Percentiles rank a stretch among this genome's conserved stretches.
Conservation (phyloP, 371 early-diverging fungal species). For the Actinomortierella wolfii region DNA sequence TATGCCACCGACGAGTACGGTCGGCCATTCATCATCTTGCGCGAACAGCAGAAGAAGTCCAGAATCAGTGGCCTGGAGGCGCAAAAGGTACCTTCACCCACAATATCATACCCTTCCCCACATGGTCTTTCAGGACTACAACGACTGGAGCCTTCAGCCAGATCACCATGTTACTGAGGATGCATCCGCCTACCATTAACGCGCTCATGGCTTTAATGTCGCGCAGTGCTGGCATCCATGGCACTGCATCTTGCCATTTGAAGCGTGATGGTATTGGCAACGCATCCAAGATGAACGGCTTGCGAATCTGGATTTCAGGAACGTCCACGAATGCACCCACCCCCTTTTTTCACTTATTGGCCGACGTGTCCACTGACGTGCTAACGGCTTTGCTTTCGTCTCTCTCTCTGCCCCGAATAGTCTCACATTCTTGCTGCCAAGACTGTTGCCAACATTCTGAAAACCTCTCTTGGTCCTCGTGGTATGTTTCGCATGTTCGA, state of each 20-base stretch:
- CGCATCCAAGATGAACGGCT: too few species aligned
- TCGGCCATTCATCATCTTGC: slow-evolving; percentile 94
- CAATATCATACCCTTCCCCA: slow-evolving; percentile 1
- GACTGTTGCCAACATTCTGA: slow-evolving; percentile 95
- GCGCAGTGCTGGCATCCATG: too few species aligned
- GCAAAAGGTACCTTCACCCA: slow-evolving; percentile 73
- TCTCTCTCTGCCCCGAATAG: slow-evolving; percentile 52
- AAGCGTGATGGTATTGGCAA: too few species aligned
- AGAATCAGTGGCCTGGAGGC: slow-evolving; percentile 90
- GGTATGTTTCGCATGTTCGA: slow-evolving; percentile 68
- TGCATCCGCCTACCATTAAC: too few species aligned
- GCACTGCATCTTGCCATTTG: too few species aligned
- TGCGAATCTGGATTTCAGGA: neutral
- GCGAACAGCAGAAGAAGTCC: slow-evolving; percentile 91
- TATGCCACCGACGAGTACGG: slow-evolving; percentile 93
- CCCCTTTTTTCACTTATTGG: slow-evolving; percentile 5
- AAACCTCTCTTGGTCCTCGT: slow-evolving; percentile 99
- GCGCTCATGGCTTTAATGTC: too few species aligned
- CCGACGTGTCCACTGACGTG: too few species aligned
- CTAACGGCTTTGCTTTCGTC: too few species aligned
- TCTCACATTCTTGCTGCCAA: slow-evolving; percentile 98
- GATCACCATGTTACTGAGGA: too few species aligned
- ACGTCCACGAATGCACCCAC: neutral
- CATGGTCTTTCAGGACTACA: too few species aligned
- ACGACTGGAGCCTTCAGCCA: too few species aligned